Conservation (phyloP, 2,329 filamentous ascomycete species). For the Alternaria incomplexa region DNA sequence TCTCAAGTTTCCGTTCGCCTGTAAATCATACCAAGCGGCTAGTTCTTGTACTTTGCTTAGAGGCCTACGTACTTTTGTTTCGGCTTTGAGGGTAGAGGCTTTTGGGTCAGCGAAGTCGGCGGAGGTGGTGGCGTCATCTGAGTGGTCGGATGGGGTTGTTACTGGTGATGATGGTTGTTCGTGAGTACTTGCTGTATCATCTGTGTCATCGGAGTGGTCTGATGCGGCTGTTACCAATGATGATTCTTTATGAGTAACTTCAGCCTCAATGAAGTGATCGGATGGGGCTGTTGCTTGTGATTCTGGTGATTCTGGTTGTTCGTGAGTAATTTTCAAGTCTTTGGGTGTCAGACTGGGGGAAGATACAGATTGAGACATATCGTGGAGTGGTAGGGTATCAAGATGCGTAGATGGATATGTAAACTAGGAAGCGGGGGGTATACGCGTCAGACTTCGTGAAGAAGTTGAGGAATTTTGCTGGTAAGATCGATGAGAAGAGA, state of each 20-base stretch:
- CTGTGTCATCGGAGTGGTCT: not conserved
- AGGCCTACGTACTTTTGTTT: not conserved
- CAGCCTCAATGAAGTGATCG: not conserved
- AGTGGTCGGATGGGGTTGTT: not conserved
- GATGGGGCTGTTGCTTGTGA: not conserved
- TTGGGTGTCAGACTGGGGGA: accelerated
- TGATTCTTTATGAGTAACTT: not conserved
- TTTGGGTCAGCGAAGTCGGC: too few species aligned
- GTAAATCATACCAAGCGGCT: not conserved
- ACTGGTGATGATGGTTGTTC: not conserved
- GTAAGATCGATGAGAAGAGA: not conserved
- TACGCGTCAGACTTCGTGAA: accelerated
- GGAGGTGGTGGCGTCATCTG: not conserved
- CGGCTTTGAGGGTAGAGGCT: not conserved
- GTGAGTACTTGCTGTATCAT: not conserved
- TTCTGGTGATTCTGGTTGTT: not conserved
- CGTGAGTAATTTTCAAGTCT: not conserved
- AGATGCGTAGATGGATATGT: not conserved
- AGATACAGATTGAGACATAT: not conserved
- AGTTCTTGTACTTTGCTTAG: not conserved
- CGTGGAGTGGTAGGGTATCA: not conserved
- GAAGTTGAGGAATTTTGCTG: not conserved
- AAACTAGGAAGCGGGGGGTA: not conserved
- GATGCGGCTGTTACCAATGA: not conserved
- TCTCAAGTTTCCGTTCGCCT: not conserved